Evolutionary conservation across 805 yeast genomes (phyloP).

Genomic region (Starmerella lactis-condensi): DNA sequence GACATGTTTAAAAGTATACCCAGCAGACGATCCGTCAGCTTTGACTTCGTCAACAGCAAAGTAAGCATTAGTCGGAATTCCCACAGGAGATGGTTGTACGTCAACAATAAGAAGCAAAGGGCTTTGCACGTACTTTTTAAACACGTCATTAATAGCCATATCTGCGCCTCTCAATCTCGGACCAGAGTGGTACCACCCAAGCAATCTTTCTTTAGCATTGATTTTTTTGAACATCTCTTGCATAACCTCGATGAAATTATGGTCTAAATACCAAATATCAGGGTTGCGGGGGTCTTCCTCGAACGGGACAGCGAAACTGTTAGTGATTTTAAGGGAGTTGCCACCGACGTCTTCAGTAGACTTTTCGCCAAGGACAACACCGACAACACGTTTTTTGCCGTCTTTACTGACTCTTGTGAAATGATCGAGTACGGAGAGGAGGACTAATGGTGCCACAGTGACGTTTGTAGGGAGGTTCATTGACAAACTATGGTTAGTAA

Average conservation of each 20-base stretch:
- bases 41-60: constrained; percentile 86
- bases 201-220: constrained; percentile 85
- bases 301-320: constrained; percentile 92
- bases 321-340: constrained; percentile 53
- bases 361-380: constrained; percentile 78
- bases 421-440: constrained; percentile 87
- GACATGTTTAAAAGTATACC: constrained; percentile 78
- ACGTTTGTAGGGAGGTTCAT: constrained; percentile 32
- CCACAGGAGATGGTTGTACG: constrained; percentile 67
- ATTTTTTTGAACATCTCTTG: constrained; percentile 94
- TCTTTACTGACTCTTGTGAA: constrained; percentile 69
- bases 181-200: constrained; percentile 99
- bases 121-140: constrained; percentile 61
- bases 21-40: constrained; percentile 86
- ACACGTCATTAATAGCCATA: constrained; percentile 73
- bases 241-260: constrained; percentile 89
- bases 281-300: constrained; percentile 90
- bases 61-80: constrained; percentile 91
- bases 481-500: too few relatives aligned
- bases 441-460: constrained; percentile 86
- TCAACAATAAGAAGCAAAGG: constrained; percentile 83
- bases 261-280: constrained; percentile 91
- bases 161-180: constrained; percentile 81
- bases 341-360: constrained; percentile 5
- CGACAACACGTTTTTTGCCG: constrained; percentile 69